A percentile compares a stretch with the other conserved stretches of the same genome.
These are phyloP conservation scores for Tetrahymena borealis DNA, from an alignment of 73 alveolate genomes.

Conservation along the genomic window DNA sequence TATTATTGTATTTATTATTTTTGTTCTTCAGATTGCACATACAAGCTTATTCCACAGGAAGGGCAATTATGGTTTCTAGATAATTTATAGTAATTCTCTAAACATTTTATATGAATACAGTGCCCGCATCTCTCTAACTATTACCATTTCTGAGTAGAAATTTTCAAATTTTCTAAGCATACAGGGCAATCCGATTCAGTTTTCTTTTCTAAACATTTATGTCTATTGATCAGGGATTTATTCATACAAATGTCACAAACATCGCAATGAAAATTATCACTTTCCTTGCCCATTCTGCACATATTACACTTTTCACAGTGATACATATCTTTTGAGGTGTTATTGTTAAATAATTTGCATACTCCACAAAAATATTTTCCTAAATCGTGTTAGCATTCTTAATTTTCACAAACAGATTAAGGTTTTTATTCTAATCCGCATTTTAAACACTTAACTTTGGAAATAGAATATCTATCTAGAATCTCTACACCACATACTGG, in stretches of 20 bases:
- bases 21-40: background rate
- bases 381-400: conserved; percentile 43
- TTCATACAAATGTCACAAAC: conserved; percentile 61
- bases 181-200: conserved; percentile 60
- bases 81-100: background rate
- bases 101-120: conserved; percentile 60
- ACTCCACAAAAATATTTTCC: conserved; percentile 63
- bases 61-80: background rate
- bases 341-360: conserved; percentile 59
- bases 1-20: background rate
- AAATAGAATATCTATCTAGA: conserved; percentile 55
- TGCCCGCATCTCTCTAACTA: conserved; percentile 60
- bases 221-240: conserved; percentile 27
- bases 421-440: conserved; percentile 44
- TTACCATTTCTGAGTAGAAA: conserved; percentile 34
- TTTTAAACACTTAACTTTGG: conserved; percentile 45
- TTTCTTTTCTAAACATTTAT: conserved; percentile 40
- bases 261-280: conserved; percentile 61
- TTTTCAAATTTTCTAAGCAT: conserved; percentile 56
- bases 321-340: conserved; percentile 36
- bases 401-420: conserved; percentile 31
- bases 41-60: background rate
- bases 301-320: conserved; percentile 76
- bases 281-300: conserved; percentile 72
- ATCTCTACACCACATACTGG: conserved; percentile 54